Conservation (phyloP, 2,329 filamentous ascomycete species). For the Aspergillus pseudonomiae region DNA sequence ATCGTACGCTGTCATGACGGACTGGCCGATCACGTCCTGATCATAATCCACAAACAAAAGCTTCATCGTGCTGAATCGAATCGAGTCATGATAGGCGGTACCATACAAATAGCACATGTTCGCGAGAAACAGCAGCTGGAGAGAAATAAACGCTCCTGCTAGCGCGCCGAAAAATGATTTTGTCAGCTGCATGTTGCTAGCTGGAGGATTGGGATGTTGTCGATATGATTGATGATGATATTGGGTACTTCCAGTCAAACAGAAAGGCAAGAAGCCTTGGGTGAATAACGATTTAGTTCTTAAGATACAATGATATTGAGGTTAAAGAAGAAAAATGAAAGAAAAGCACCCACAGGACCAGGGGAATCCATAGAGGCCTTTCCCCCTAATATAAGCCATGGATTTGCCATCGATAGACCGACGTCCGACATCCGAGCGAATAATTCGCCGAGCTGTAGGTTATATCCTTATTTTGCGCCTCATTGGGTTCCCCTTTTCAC, state of each 20-base stretch:
- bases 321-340: background rate
- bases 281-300: background rate
- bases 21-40: slow-evolving; percentile 35
- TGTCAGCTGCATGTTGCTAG: background rate
- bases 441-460: background rate
- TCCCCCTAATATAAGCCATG: background rate
- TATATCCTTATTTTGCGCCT: background rate
- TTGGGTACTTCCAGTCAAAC: too few relatives aligned
- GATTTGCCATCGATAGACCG: background rate
- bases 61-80: slow-evolving; percentile 37
- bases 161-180: background rate
- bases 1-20: slow-evolving; percentile 36
- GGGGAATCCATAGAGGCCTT: background rate
- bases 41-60: slow-evolving; percentile 46
- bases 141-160: slow-evolving; percentile 28
- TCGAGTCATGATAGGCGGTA: slow-evolving; percentile 36
- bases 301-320: background rate
- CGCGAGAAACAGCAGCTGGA: slow-evolving; percentile 43
- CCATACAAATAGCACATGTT: slow-evolving; percentile 43
- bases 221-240: background rate
- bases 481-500: background rate
- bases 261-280: too few relatives aligned
- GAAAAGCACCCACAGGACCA: background rate
- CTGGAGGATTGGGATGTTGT: background rate
- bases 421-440: background rate